These are phyloP conservation scores for Galerina marginata DNA, from an alignment of 768 basidiomycete species.

Conservation along the genomic window DNA sequence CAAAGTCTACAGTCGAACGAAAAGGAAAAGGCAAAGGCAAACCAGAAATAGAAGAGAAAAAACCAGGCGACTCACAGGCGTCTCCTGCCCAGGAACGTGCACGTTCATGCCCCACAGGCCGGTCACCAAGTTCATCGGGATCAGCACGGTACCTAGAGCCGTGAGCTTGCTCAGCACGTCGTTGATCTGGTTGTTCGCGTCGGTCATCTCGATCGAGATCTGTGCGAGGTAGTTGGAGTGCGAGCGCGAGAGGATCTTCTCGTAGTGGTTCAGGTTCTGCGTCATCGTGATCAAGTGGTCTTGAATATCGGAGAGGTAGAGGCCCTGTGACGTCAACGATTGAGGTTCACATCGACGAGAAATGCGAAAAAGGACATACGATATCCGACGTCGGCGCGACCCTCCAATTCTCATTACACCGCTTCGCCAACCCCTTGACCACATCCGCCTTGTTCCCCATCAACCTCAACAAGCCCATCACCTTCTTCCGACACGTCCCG, in stretches of 20 bases:
- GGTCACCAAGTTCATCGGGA: conserved; percentile 97
- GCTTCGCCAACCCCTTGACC: conserved; percentile 96
- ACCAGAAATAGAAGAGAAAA: too few relatives aligned
- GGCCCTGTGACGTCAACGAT: too few relatives aligned
- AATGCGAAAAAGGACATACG: conserved; percentile 52
- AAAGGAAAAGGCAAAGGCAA: too few relatives aligned
- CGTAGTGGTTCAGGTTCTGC: conserved; percentile 99
- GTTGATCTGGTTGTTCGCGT: conserved; percentile 99
- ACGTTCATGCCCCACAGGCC: conserved; percentile 99
- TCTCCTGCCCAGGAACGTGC: conserved; percentile 87
- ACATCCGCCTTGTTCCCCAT: conserved; percentile 99
- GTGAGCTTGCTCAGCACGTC: conserved; percentile 97
- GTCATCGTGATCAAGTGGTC: conserved; percentile 99
- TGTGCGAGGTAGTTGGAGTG: conserved; percentile 99
- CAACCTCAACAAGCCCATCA: conserved; percentile 93
- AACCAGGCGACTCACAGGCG: conserved; percentile 30
- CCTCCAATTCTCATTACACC: conserved; percentile 98
- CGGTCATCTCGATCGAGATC: conserved; percentile 99
- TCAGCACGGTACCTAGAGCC: conserved; percentile 94
- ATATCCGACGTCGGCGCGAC: conserved; percentile 98
- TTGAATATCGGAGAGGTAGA: conserved; percentile 24
- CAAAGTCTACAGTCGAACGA: too few relatives aligned
- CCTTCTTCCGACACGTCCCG: conserved; percentile 98
- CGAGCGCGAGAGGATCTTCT: conserved; percentile 97
- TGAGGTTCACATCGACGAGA: not conserved